Percentiles rank a stretch among this genome's conserved stretches.
These are phyloP conservation scores for Thymus mandschuricus DNA, from an alignment of 257 asterid species.

Conservation along the genomic window DNA sequence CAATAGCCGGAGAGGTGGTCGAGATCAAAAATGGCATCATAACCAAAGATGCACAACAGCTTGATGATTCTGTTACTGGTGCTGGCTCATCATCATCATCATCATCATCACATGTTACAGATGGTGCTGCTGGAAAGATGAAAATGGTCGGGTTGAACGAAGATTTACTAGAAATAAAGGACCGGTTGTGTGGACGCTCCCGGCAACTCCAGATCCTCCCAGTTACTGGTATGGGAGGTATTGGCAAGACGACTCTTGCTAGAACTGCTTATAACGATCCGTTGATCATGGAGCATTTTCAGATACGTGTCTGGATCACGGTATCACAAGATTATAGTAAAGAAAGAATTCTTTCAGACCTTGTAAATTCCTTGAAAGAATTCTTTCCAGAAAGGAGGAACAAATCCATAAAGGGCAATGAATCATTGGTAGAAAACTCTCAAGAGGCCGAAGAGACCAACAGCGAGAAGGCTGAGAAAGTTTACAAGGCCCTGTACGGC, in stretches of 20 bases:
- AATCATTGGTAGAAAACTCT: not conserved
- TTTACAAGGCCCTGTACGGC: not conserved
- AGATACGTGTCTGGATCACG: constrained; percentile 2
- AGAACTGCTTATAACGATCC: not conserved
- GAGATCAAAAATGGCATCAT: constrained; percentile 9
- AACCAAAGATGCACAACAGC: not conserved
- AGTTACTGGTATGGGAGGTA: constrained; percentile 13
- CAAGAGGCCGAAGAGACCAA: not conserved
- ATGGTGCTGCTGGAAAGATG: not conserved
- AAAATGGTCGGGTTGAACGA: not conserved
- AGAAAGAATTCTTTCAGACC: not conserved
- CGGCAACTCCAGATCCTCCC: not conserved
- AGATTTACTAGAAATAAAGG: not conserved
- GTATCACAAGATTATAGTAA: constrained; percentile 8
- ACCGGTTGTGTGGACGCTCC: constrained; percentile 4
- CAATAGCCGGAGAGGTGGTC: not conserved
- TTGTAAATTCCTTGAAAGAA: not conserved
- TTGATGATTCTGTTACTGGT: not conserved
- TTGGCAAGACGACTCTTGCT: constrained; percentile 19
- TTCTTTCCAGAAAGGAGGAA: not conserved
- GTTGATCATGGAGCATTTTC: not conserved
- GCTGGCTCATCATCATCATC: not conserved
- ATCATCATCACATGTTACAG: not conserved
- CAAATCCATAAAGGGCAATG: too few relatives aligned
- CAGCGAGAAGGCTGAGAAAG: not conserved